phyloP scores from a whole-genome alignment of 2,329 filamentous ascomycete genomes.

The Pseudopyricularia cyperi region DNA sequence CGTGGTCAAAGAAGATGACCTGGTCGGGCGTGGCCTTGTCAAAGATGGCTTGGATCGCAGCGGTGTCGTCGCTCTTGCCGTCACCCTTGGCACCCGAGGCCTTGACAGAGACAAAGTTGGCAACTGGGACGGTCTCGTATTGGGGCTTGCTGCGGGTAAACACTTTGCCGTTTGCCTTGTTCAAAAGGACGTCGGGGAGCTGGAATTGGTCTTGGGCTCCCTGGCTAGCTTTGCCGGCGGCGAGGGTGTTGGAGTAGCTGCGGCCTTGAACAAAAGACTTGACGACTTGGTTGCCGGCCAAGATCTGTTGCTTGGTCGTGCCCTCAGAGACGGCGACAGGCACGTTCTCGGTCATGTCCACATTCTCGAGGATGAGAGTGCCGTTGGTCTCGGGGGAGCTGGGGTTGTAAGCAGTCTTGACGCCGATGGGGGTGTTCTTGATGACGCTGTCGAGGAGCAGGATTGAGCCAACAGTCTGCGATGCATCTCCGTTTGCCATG shows the following conservation, averaged over 20 bases:
- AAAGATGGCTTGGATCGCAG: conserved; percentile 67
- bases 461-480: conserved; percentile 74
- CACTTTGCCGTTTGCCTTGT: conserved; percentile 46
- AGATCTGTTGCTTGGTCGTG: conserved; percentile 43
- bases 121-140: conserved; percentile 56
- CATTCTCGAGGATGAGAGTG: conserved; percentile 77
- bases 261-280: conserved; percentile 69
- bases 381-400: conserved; percentile 57
- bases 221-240: conserved; percentile 44
- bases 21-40: conserved; percentile 50
- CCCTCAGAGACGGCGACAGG: conserved; percentile 51
- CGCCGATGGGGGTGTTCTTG: conserved; percentile 59
- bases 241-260: conserved; percentile 40
- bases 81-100: conserved; percentile 75
- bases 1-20: conserved; percentile 64
- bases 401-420: conserved; percentile 60
- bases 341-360: conserved; percentile 62
- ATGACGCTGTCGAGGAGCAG: conserved; percentile 72
- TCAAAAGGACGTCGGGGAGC: conserved; percentile 57
- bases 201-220: conserved; percentile 36
- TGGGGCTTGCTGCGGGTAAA: conserved; percentile 83
- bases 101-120: conserved; percentile 73
- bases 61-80: conserved; percentile 75
- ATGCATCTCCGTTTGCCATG: conserved; percentile 51
- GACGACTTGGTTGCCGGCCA: conserved; percentile 58